Base-by-base conservation (phyloP, 73 alveolate genomes). In the Paramecium biaurelia region DNA sequence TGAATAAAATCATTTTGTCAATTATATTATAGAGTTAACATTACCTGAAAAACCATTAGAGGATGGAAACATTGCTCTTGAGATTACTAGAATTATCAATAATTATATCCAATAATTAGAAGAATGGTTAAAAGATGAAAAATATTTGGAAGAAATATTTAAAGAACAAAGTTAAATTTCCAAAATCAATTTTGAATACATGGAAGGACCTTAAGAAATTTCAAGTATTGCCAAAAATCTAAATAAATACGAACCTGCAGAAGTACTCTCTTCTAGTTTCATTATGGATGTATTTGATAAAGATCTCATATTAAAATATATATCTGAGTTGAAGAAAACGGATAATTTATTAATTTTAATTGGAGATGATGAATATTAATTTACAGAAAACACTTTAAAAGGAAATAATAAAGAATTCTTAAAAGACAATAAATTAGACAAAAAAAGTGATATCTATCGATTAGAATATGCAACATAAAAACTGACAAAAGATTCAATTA, bases 371-470 rank as follows among this genome's bases (percentile, higher is more conserved):
- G 74, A 79, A 12, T 79, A 43, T 45, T 12, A 41, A 12, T 43
- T 7, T 42, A 79, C 28, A n/a, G 90, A 43, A 8, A 23, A 43
- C 1, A 23, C 14, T n/a, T 18, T 12, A 6, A 72, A 72, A 63
- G 21, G 47, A 2, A 34, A 35, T 37, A 79, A 79, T 43, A 79
- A 79, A 47, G 70, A 79, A 21, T 79, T 79, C 30, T 79, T 79
- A 12, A 45, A 38, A 43, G 56, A 45, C n/a, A 79, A 45, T 2
- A 24, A 12, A 20, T 79, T 79, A 37, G 30, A 79, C 23, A 18
- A 43, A 26, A 79, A 79, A 28, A 79, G 90, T 79, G 90, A 79
- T 8, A 41, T 79, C 6, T 79, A 79, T 79, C 5, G 72, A 10
- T 43, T 79, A 11, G 70, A 79, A 23, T 79, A 79, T 45, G 76